These are phyloP conservation scores for Fusarium coffeatum DNA, from an alignment of 2,329 filamentous ascomycete species.

Conservation along the genomic window DNA sequence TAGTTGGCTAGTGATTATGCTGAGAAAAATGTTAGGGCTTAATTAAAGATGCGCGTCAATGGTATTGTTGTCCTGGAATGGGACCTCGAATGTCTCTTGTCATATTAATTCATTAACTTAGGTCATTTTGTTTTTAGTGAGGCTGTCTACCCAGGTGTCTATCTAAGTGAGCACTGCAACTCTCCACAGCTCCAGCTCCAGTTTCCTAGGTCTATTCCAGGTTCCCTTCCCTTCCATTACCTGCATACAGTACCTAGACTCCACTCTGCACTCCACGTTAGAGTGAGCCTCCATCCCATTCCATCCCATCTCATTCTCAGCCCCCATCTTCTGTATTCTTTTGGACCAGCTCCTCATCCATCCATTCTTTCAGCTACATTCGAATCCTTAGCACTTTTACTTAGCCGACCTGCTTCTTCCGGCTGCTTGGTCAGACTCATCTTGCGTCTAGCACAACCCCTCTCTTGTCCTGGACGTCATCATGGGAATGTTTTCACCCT, in stretches of 20 bases:
- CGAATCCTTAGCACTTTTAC: slow-evolving; percentile 7
- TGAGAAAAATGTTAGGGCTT: slow-evolving; percentile 7
- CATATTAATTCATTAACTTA: background rate
- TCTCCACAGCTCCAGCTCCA: slow-evolving; percentile 19
- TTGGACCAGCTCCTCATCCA: background rate
- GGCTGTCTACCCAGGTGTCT: background rate
- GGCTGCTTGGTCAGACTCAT: slow-evolving; percentile 8
- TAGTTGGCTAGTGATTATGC: slow-evolving; percentile 10
- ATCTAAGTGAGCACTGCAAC: background rate
- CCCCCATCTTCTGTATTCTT: slow-evolving; percentile 1
- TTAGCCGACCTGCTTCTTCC: slow-evolving; percentile 19
- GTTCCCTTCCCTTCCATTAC: slow-evolving; percentile 21
- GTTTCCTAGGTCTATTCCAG: background rate
- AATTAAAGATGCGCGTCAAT: background rate
- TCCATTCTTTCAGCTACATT: slow-evolving; percentile 15
- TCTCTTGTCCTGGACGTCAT: slow-evolving; percentile 15
- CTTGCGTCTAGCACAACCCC: slow-evolving; percentile 1
- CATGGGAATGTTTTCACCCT: slow-evolving; percentile 26
- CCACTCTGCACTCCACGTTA: slow-evolving; percentile 38
- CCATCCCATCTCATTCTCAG: slow-evolving; percentile 1
- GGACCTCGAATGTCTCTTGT: background rate
- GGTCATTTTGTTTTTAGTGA: background rate
- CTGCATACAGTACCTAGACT: slow-evolving; percentile 31
- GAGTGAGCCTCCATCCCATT: slow-evolving; percentile 22
- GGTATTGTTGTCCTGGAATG: background rate